Conservation (phyloP, 192 early-diverging fungal species). For the Fimicolochytrium jonesii region DNA sequence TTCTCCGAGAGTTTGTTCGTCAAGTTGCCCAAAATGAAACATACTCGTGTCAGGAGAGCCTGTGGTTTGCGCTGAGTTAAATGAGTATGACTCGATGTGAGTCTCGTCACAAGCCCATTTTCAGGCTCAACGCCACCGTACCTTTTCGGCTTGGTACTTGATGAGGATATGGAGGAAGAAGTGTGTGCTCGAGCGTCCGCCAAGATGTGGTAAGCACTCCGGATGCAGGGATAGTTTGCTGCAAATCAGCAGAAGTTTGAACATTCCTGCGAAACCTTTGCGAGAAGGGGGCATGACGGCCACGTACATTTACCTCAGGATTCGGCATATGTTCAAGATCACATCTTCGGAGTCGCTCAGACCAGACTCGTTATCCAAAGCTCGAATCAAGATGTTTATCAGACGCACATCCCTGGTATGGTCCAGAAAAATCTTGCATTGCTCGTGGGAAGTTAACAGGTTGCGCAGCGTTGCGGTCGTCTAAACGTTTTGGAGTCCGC, state of each 20-base stretch:
- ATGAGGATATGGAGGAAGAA: conserved; percentile 18
- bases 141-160: conserved; percentile 33
- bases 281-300: background rate
- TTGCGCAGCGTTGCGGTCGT: conserved; percentile 33
- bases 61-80: conserved; percentile 13
- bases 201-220: conserved; percentile 12
- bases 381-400: conserved; percentile 1
- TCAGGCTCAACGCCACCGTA: background rate
- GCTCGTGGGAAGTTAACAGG: conserved; percentile 4
- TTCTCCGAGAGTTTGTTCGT: conserved; percentile 8
- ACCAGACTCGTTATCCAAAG: background rate
- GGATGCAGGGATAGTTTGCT: conserved; percentile 35
- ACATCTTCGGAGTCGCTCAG: conserved; percentile 24
- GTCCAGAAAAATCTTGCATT: conserved; percentile 3
- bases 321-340: conserved; percentile 30
- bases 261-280: no score
- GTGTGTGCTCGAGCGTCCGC: conserved; percentile 1
- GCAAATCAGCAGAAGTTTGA: background rate
- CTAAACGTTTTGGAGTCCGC: conserved; percentile 4
- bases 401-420: background rate
- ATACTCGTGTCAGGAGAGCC: conserved; percentile 35
- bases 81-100: background rate
- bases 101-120: no score
- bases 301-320: conserved; percentile 29
- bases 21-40: conserved; percentile 42